These are phyloP conservation scores for Hyphodiscus sp. DNA, from an alignment of 2,329 filamentous ascomycete genomes.

Conservation along the genomic window DNA sequence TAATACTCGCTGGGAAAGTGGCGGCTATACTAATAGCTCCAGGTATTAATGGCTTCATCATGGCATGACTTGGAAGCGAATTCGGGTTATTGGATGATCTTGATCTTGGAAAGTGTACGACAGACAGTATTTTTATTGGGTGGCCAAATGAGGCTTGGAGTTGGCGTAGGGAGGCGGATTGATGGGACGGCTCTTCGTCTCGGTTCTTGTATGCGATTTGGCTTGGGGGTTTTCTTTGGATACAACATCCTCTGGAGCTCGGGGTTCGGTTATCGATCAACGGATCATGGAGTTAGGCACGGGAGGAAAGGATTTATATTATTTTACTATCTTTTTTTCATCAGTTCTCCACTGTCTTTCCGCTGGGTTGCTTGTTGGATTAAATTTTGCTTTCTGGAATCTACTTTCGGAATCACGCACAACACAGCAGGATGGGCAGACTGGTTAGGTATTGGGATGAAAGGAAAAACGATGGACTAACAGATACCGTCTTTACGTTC, in stretches of 20 bases:
- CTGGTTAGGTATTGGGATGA: neutral
- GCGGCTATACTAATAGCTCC: too few relatives aligned
- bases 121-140: neutral
- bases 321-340: neutral
- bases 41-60: neutral
- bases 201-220: neutral
- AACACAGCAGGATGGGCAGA: neutral
- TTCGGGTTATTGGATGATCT: neutral
- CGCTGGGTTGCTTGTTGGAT: neutral
- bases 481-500: too few relatives aligned
- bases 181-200: neutral
- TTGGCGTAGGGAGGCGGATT: constrained; percentile 14
- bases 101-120: neutral
- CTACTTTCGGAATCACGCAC: neutral
- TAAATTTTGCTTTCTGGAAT: neutral
- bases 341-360: neutral
- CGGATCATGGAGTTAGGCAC: neutral
- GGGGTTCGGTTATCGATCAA: neutral
- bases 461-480: neutral
- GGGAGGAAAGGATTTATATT: neutral
- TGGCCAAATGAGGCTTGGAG: neutral
- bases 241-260: neutral
- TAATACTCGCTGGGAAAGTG: neutral
- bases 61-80: neutral
- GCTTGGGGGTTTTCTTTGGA: neutral